Evolutionary conservation across 768 basidiomycete genomes (phyloP).

Genomic region (Pleurotus cornucopiae): DNA sequence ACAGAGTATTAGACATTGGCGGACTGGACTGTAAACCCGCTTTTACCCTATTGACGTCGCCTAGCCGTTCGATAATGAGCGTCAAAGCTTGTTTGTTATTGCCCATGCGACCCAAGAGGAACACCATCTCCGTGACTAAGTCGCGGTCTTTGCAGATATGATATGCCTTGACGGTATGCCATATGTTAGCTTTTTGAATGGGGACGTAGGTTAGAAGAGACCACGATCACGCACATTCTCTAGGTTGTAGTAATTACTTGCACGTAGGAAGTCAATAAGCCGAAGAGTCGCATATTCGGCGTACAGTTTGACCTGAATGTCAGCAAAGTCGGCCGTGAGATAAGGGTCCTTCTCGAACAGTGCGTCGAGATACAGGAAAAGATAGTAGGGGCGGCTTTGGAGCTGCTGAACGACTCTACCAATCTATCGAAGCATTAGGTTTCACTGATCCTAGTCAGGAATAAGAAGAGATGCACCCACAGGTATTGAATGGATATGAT

Average conservation of each 20-base stretch:
- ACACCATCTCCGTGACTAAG: slow-evolving; percentile 95
- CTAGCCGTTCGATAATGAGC: slow-evolving; percentile 92
- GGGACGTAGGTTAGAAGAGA: too few species aligned
- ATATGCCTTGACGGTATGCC: slow-evolving; percentile 58
- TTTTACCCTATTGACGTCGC: slow-evolving; percentile 83
- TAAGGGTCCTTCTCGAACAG: slow-evolving; percentile 84
- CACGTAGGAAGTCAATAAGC: slow-evolving; percentile 87
- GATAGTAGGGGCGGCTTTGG: slow-evolving; percentile 66
- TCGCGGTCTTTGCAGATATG: slow-evolving; percentile 80
- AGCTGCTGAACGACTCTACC: slow-evolving; percentile 87
- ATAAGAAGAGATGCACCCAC: slow-evolving; percentile 40
- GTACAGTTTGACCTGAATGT: slow-evolving; percentile 86
- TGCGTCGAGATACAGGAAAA: slow-evolving; percentile 92
- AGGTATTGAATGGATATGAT: slow-evolving; percentile 95
- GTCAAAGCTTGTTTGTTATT: slow-evolving; percentile 93
- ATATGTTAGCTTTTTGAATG: too few species aligned
- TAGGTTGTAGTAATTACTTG: slow-evolving; percentile 87
- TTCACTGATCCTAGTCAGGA: not conserved
- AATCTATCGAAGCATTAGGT: slow-evolving; percentile 47
- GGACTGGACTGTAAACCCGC: not conserved
- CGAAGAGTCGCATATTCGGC: slow-evolving; percentile 79
- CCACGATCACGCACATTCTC: slow-evolving; percentile 50
- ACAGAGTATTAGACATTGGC: not conserved
- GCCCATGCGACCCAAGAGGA: slow-evolving; percentile 94
- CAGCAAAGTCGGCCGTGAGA: slow-evolving; percentile 75